phyloP scores from a whole-genome alignment of 306 rosid genomes.

The Cucumis hystrix region DNA sequence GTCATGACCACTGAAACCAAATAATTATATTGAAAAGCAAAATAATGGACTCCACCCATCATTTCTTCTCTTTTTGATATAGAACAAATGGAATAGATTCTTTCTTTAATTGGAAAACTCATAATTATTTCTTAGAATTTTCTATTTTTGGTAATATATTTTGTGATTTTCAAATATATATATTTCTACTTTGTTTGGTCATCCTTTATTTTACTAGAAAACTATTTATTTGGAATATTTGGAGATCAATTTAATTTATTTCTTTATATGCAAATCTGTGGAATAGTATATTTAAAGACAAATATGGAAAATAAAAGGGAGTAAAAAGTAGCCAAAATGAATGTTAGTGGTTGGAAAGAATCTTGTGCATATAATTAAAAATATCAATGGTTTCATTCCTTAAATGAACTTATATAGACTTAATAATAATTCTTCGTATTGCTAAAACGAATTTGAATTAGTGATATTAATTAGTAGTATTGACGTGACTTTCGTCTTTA shows the following conservation, averaged over 20 bases:
- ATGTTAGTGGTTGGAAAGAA: neutral
- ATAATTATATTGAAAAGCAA: neutral
- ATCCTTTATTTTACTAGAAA: neutral
- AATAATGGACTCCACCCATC: neutral
- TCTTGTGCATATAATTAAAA: neutral
- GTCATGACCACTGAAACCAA: neutral
- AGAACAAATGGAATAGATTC: neutral
- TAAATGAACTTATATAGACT: too few species aligned
- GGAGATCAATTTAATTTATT: neutral
- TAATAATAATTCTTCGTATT: too few species aligned
- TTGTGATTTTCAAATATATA: neutral
- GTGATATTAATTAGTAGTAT: too few species aligned
- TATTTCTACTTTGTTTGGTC: neutral
- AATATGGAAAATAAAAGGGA: neutral
- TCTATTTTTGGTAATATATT: neutral
- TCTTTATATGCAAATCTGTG: neutral
- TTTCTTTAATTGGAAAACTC: neutral
- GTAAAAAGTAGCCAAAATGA: neutral
- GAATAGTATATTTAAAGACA: neutral
- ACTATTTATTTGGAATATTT: neutral
- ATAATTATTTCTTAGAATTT: neutral
- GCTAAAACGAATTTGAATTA: too few species aligned
- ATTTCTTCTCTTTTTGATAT: neutral
- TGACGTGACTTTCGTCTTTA: too few species aligned
- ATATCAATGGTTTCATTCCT: too few species aligned